Percentiles rank a stretch among this genome's conserved stretches.
phyloP scores from a whole-genome alignment of 2,329 filamentous ascomycete genomes.

The Niveomyces coronatus region DNA sequence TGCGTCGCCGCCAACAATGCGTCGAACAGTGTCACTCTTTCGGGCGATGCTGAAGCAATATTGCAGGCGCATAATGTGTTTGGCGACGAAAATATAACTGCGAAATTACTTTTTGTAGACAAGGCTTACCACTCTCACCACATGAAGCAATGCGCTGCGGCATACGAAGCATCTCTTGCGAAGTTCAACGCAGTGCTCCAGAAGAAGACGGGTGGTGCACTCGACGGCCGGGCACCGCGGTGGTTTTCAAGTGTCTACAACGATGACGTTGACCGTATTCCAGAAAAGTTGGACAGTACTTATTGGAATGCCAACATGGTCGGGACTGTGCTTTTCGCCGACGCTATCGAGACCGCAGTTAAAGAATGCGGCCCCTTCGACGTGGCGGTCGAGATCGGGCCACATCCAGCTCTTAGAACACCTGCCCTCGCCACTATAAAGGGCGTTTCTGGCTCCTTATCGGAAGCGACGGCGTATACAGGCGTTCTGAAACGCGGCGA shows the following conservation, averaged over 20 bases:
- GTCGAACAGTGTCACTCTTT: constrained; percentile 14
- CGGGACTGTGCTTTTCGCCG: constrained; percentile 5
- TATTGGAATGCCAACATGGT: constrained; percentile 10
- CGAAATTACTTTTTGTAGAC: constrained; percentile 16
- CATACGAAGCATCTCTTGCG: constrained; percentile 1
- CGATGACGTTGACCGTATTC: not conserved
- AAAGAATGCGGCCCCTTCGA: not conserved
- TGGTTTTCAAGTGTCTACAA: constrained; percentile 3
- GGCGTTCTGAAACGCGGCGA: not conserved
- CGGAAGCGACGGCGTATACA: not conserved
- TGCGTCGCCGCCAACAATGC: constrained; percentile 13
- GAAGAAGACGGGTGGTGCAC: not conserved
- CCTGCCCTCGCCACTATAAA: constrained; percentile 21
- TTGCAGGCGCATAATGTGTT: constrained; percentile 11
- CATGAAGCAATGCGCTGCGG: constrained; percentile 12
- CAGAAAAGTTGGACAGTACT: not conserved
- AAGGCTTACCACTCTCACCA: constrained; percentile 23
- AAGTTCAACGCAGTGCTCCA: not conserved
- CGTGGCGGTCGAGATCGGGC: constrained; percentile 5
- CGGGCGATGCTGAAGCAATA: constrained; percentile 16
- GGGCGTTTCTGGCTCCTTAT: too few species aligned
- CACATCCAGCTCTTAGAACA: constrained; percentile 22
- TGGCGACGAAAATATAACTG: constrained; percentile 12
- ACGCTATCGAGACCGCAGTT: constrained; percentile 1
- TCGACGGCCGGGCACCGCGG: not conserved